Base-by-base conservation (phyloP, 306 rosid genomes). In the Pterocarpus santalinus region DNA sequence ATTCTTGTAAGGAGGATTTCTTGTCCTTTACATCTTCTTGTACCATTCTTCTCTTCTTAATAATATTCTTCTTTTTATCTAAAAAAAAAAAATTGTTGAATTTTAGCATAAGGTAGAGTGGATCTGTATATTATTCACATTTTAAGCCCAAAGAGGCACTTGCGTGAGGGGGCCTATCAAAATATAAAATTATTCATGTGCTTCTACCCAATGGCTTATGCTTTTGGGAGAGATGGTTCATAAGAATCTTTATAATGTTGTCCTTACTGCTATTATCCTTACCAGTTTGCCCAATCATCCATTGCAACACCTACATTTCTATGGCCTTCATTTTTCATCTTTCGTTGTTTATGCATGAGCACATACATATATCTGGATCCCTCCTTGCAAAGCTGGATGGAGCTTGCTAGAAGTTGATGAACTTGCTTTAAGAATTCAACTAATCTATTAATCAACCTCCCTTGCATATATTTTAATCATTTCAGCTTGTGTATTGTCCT, bases 401-500 rank as follows among this genome's bases (percentile, higher is more conserved):
- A 53, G 65, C 64, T 52, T 17, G 43, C 55, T 65, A 52, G 36
- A 17, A 51, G 43, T 36, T 7, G 14, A 65, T 34, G 44, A 53
- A 67, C 14, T 79, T n/a, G 39, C n/a, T 17, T 53, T 55, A 34
- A 30, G 9, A 58, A 6, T 33, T 57, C 34, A 41, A 34, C 34
- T 58, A 60, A 1, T 34, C 5, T 17, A 36, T 60, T 78, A 78
- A 69, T 46, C 61, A 47, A 73, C 68, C 60, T 22, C 35, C 38
- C 51, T 14, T 41, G n/a, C 33, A 60, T 73, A 43, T 32, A 5
- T 14, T 30, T 80, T 15, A 53, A 14, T 65, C 30, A 55, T 67
- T 53, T 73, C 17, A 16, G 41, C 69, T 62, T 34, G 16, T 73
- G 61, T 32, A 44, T 68, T 33, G 66, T 68, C 57, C 47, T 75